Base-by-base conservation (phyloP, 139 green algal species). In the Micractinium conductrix region DNA sequence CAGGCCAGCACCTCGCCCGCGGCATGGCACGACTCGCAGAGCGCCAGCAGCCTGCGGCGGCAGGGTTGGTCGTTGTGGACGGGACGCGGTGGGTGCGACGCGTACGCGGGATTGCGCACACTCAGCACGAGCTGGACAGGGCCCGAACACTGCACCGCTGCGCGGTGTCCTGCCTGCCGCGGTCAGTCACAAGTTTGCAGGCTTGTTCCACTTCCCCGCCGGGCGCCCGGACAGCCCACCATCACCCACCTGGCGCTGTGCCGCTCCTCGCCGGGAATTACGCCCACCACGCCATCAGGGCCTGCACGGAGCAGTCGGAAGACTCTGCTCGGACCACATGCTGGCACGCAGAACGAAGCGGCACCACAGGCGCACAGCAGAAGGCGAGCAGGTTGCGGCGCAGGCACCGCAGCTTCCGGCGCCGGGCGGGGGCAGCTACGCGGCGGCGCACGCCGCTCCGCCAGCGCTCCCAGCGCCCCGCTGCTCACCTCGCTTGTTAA, bases 221-320 rank as follows among this genome's bases (percentile, higher is more conserved):
- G n/a, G n/a, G n/a, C n/a, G n/a, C n/a, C n/a, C n/a, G n/a, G n/a
- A n/a, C n/a, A n/a, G n/a, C n/a, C n/a, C n/a, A n/a, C n/a, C n/a
- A 43, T 12, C 16, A 28, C 42, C 26, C 40, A 78, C 70, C 48
- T 73, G 43, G 38, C 67, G 37, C 60, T 76, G 73, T 89, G 86
- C 50, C 63, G 65, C 43, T 70, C 28, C 50, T 90, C 83, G 16
- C 87, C 87, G 37, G 87, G 87, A 38, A 90, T 90, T 5, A 62
- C 44, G 30, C 87, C 87, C 33, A 90, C 78, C 5, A 90, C 55
- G 22, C 74, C 87, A 80, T 90, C 87, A 10, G 87, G 87, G 30
- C 87, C 87, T 88, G 67, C 80, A 42, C 16, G n/a, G n/a, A n/a
- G n/a, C n/a, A n/a, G n/a, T n/a, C n/a, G n/a, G n/a, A n/a, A n/a